Conservation (phyloP, 345 rosid genomes). For the Eucalyptus urophylla region DNA sequence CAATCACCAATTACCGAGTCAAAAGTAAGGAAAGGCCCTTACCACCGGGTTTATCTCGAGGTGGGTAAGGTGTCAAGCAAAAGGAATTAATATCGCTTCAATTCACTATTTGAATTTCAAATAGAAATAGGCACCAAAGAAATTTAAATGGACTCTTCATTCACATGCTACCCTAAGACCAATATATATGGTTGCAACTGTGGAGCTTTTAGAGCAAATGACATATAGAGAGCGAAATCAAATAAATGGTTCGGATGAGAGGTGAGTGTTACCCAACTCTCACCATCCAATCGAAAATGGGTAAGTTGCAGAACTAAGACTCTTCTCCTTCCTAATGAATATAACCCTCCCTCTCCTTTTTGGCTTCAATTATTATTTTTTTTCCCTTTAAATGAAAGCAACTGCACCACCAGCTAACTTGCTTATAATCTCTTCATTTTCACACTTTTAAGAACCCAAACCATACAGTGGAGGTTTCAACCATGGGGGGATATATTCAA, state of each 20-base stretch:
- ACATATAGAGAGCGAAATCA: neutral
- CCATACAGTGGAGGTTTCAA: neutral
- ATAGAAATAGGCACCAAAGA: neutral
- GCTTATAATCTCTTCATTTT: neutral
- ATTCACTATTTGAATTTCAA: neutral
- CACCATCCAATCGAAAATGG: neutral
- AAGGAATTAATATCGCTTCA: neutral
- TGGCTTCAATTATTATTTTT: neutral
- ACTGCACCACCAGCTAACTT: neutral
- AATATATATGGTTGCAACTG: neutral
- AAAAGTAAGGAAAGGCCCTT: neutral
- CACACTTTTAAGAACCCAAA: neutral
- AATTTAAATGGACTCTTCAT: neutral
- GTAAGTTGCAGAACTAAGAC: constrained; percentile 3
- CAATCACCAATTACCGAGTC: neutral
- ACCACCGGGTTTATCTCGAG: no score
- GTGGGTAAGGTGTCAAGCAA: neutral
- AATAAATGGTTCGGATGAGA: neutral
- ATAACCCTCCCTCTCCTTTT: neutral
- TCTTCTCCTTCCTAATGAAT: neutral
- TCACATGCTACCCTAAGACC: neutral
- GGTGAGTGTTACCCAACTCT: constrained; percentile 4
- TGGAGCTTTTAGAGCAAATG: neutral
- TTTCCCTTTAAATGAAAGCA: constrained; percentile 17
- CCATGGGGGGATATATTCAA: neutral